Conservation (phyloP, 305 asterid species). For the Petunia hybrid region DNA sequence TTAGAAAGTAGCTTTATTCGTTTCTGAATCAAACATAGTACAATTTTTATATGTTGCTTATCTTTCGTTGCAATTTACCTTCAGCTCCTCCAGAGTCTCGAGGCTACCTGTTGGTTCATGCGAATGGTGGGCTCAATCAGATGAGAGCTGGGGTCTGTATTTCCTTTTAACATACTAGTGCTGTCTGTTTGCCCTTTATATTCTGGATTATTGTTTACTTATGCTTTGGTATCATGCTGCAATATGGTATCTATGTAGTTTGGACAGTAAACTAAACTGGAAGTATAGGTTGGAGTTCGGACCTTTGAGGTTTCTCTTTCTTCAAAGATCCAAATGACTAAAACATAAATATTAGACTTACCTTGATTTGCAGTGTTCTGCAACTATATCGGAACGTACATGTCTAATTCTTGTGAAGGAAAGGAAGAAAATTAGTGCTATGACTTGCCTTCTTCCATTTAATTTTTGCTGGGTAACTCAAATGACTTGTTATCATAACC, state of each 20-base stretch:
- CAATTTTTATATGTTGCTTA: constrained; percentile 38
- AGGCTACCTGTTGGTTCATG: constrained; percentile 88
- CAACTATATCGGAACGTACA: background rate
- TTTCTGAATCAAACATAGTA: constrained; percentile 20
- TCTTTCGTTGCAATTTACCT: constrained; percentile 42
- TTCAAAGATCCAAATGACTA: constrained; percentile 17
- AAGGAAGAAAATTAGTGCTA: background rate
- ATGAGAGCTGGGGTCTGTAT: constrained; percentile 93
- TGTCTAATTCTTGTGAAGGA: constrained; percentile 11
- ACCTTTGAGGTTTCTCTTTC: constrained; percentile 6
- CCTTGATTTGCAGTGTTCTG: constrained; percentile 4
- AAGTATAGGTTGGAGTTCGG: background rate
- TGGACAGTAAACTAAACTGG: constrained; percentile 7
- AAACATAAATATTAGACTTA: constrained; percentile 23
- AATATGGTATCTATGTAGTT: constrained; percentile 18
- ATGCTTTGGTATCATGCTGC: constrained; percentile 7
- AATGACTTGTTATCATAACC: background rate
- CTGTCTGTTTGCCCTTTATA: constrained; percentile 8
- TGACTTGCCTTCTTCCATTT: background rate
- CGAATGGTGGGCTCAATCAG: constrained; percentile 99
- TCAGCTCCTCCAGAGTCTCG: constrained; percentile 79
- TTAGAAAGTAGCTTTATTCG: background rate
- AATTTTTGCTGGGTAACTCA: background rate
- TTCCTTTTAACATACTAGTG: constrained; percentile 21
- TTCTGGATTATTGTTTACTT: constrained; percentile 4